phyloP scores from a whole-genome alignment of 2,329 filamentous ascomycete genomes.

The Scortechinia acanthostroma region DNA sequence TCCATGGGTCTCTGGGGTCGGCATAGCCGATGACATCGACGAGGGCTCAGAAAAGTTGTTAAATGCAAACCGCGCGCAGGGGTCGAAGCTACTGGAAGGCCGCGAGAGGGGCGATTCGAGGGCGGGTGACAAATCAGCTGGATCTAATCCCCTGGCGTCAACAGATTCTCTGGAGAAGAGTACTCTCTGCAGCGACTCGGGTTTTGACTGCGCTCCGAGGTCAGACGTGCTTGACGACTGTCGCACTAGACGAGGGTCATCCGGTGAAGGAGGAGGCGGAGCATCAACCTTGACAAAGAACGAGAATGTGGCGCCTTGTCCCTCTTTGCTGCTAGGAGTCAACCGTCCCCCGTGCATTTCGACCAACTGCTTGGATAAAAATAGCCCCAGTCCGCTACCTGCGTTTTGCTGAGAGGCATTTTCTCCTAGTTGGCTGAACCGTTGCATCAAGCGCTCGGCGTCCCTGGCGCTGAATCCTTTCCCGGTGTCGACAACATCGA shows the following conservation, averaged over 20 bases:
- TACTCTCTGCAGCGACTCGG: too few relatives aligned
- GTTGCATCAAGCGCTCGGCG: constrained; percentile 58
- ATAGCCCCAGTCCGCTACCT: constrained; percentile 57
- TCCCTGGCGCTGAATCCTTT: constrained; percentile 58
- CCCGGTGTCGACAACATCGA: constrained; percentile 61
- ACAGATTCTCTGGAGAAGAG: neutral
- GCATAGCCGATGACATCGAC: neutral
- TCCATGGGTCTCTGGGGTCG: neutral
- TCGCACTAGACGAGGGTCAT: neutral
- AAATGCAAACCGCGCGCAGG: neutral
- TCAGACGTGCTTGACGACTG: neutral
- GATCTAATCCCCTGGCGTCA: neutral
- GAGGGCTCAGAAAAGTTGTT: neutral
- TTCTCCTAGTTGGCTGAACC: constrained; percentile 61
- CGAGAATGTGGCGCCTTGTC: constrained; percentile 32
- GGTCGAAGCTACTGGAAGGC: neutral
- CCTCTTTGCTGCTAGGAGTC: constrained; percentile 52
- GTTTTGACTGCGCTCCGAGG: neutral
- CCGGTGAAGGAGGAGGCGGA: neutral
- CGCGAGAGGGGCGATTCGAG: neutral
- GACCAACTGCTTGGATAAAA: constrained; percentile 61
- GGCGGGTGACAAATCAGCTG: too few relatives aligned
- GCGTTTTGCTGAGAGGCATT: constrained; percentile 57
- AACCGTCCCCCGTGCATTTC: constrained; percentile 62
- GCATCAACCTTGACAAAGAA: neutral